These are phyloP conservation scores for Scedosporium aurantiacum DNA, from an alignment of 2,329 filamentous ascomycete genomes.

Conservation along the genomic window DNA sequence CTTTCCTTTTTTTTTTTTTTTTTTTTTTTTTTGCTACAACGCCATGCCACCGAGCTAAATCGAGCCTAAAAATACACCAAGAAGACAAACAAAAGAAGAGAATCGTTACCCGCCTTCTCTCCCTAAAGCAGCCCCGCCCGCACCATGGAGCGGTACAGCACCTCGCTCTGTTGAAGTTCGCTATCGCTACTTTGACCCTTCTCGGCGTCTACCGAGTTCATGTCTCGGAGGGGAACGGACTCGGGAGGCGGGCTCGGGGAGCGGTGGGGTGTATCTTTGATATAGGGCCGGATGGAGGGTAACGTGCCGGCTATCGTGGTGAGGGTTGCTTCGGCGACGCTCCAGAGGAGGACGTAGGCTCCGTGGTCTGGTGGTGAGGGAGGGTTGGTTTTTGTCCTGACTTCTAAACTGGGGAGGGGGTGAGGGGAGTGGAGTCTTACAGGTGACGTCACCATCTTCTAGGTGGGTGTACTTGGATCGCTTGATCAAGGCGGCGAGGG, in stretches of 20 bases:
- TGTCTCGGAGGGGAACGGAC: not conserved
- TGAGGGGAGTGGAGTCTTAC: not conserved
- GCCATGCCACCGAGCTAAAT: not conserved
- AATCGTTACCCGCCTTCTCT: too few species aligned
- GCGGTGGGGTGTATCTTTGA: not conserved
- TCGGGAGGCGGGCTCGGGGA: not conserved
- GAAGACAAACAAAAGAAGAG: not conserved
- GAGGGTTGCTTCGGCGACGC: not conserved
- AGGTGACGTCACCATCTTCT: constrained; percentile 1
- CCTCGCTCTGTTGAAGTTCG: not conserved
- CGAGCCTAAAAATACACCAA: not conserved
- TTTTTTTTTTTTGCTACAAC: not conserved
- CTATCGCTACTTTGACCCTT: not conserved
- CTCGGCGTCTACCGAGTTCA: not conserved
- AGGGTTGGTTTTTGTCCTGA: not conserved
- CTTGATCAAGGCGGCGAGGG: not conserved
- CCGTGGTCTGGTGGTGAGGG: constrained; percentile 13
- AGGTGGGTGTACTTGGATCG: not conserved
- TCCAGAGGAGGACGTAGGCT: constrained; percentile 1
- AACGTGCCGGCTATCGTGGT: not conserved
- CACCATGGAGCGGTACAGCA: constrained; percentile 4
- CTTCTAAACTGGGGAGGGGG: not conserved
- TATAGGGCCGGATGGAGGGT: not conserved
- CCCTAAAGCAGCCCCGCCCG: constrained; percentile 1
- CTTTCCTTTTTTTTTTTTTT: not conserved